phyloP scores from a whole-genome alignment of 73 alveolate genomes.

The Uronychia setigera region DNA sequence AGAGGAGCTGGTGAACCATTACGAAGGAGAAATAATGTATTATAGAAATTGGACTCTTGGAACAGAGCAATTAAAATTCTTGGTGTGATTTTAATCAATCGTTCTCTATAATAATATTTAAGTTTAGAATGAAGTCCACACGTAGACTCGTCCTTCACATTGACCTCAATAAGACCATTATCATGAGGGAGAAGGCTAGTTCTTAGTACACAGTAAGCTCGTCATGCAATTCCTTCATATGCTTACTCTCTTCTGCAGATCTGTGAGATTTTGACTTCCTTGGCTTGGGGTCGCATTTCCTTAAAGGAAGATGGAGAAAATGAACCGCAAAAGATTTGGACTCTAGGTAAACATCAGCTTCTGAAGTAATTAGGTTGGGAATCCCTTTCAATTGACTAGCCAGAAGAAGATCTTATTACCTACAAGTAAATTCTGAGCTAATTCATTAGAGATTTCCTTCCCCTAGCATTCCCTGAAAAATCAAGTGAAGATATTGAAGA shows the following conservation, averaged over 20 bases:
- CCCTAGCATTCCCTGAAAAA: slow-evolving; percentile 41
- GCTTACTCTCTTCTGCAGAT: slow-evolving; percentile 24
- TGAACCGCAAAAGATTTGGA: slow-evolving; percentile 70
- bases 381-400: slow-evolving; percentile 25
- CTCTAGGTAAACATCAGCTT: slow-evolving; percentile 52
- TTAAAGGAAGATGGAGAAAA: slow-evolving; percentile 75
- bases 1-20: not conserved
- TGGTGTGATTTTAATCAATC: too few species aligned
- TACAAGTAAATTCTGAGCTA: slow-evolving; percentile 42
- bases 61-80: not conserved
- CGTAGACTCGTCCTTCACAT: slow-evolving; percentile 81
- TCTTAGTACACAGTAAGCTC: slow-evolving; percentile 50
- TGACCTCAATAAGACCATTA: slow-evolving; percentile 81
- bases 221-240: slow-evolving; percentile 47
- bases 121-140: slow-evolving; percentile 52
- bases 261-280: slow-evolving; percentile 57
- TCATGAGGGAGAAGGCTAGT: slow-evolving; percentile 75
- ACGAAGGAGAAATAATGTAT: not conserved
- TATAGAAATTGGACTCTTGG: not conserved
- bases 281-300: slow-evolving; percentile 82
- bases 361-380: slow-evolving; percentile 28
- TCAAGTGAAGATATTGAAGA: slow-evolving; percentile 42
- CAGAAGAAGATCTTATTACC: slow-evolving; percentile 73
- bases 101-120: slow-evolving; percentile 7
- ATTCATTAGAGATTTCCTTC: slow-evolving; percentile 48